phyloP scores from a whole-genome alignment of 2,329 filamentous ascomycete species.

The Diplodia scrobiculata region DNA sequence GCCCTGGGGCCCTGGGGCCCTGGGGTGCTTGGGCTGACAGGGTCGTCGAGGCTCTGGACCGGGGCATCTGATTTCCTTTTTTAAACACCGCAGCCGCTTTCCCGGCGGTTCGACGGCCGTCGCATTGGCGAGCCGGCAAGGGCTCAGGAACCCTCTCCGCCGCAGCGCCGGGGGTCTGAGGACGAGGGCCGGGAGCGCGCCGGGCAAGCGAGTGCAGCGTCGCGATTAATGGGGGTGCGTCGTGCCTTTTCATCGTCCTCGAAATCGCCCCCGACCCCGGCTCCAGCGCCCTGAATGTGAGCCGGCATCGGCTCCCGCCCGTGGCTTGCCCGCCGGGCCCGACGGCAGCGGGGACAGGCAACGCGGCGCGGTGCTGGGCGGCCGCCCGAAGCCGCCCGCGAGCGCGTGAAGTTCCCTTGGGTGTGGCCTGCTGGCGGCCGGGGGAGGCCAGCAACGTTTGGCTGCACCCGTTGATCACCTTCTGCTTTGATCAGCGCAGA shows the following conservation, averaged over 20 bases:
- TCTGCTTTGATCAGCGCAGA: slow-evolving; percentile 23
- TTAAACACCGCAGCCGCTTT: slow-evolving; percentile 18
- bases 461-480: slow-evolving; percentile 19
- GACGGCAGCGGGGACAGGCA: background rate
- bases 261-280: background rate
- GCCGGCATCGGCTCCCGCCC: slow-evolving; percentile 6
- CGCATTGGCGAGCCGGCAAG: slow-evolving; percentile 9
- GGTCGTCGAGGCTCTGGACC: slow-evolving; percentile 19
- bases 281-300: slow-evolving; percentile 1
- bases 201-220: slow-evolving; percentile 14
- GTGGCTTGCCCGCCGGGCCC: background rate
- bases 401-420: background rate
- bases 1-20: background rate
- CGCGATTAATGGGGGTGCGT: slow-evolving; percentile 14
- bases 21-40: slow-evolving; percentile 5
- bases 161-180: slow-evolving; percentile 16
- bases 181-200: slow-evolving; percentile 7
- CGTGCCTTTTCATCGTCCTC: too few relatives aligned
- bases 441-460: slow-evolving; percentile 3
- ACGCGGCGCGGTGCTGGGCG: slow-evolving; percentile 2
- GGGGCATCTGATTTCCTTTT: slow-evolving; percentile 21
- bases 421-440: background rate
- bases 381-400: background rate
- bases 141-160: slow-evolving; percentile 17
- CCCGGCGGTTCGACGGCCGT: slow-evolving; percentile 3